These are phyloP conservation scores for Cytospora piceae DNA, from an alignment of 2,329 filamentous ascomycete genomes.

Conservation along the genomic window DNA sequence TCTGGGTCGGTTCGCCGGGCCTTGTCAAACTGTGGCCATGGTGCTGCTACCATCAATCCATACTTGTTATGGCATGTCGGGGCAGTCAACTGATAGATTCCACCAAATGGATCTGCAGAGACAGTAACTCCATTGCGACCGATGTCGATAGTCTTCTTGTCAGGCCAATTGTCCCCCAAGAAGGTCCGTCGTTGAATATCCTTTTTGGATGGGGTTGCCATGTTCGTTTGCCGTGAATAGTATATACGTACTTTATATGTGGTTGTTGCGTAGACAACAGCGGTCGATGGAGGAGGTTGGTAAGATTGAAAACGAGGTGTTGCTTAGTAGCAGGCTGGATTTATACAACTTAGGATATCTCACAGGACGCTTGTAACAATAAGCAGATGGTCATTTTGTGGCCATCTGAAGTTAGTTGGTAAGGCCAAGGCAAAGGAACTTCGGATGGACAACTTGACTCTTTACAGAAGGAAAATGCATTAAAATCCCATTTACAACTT, in stretches of 20 bases:
- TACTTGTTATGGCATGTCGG: constrained; percentile 11
- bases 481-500: no score
- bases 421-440: no score
- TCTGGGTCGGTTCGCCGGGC: constrained; percentile 21
- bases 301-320: neutral
- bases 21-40: constrained; percentile 33
- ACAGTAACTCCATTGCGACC: constrained; percentile 28
- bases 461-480: no score
- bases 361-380: no score
- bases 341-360: no score
- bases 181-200: constrained; percentile 16
- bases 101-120: constrained; percentile 28
- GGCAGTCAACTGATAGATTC: constrained; percentile 28
- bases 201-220: neutral
- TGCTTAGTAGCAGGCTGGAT: no score
- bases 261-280: neutral
- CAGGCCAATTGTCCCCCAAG: neutral
- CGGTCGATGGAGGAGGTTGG: neutral
- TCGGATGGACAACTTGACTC: no score
- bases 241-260: neutral
- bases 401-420: no score
- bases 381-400: no score
- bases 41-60: constrained; percentile 32
- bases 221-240: neutral
- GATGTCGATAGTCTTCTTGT: constrained; percentile 30